phyloP scores from a whole-genome alignment of 2,329 filamentous ascomycete species.

The Penicillium sp. region DNA sequence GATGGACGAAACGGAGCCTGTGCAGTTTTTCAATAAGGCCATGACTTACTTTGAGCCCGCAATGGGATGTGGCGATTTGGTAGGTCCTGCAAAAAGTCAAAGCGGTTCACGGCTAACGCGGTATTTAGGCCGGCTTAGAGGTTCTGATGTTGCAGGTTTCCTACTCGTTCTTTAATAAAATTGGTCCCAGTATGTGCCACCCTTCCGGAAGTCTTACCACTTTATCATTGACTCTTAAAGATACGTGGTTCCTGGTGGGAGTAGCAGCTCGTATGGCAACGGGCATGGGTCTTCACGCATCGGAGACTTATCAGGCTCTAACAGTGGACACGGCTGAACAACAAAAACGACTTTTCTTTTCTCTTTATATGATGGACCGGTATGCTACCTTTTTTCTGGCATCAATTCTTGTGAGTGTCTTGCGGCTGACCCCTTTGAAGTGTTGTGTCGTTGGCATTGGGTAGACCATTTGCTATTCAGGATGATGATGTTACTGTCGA shows the following conservation, averaged over 20 bases:
- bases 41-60: slow-evolving; percentile 44
- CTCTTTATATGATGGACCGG: slow-evolving; percentile 52
- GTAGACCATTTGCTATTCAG: slow-evolving; percentile 47
- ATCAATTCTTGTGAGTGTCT: background rate
- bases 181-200: slow-evolving; percentile 43
- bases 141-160: slow-evolving; percentile 49
- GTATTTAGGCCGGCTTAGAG: slow-evolving; percentile 41
- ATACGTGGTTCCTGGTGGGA: slow-evolving; percentile 50
- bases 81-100: slow-evolving; percentile 19
- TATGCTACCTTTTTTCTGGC: slow-evolving; percentile 3
- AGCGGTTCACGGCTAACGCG: background rate
- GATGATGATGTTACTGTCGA: slow-evolving; percentile 48
- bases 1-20: slow-evolving; percentile 45
- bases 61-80: slow-evolving; percentile 41
- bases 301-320: slow-evolving; percentile 35
- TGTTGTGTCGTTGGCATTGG: slow-evolving; percentile 46
- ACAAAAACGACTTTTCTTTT: slow-evolving; percentile 48
- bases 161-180: slow-evolving; percentile 50
- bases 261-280: slow-evolving; percentile 45
- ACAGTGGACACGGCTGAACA: slow-evolving; percentile 35
- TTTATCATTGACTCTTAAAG: slow-evolving; percentile 21
- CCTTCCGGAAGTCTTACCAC: background rate
- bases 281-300: slow-evolving; percentile 45
- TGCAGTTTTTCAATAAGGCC: slow-evolving; percentile 46
- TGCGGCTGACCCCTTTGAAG: slow-evolving; percentile 17